Conservation (phyloP, 2,329 filamentous ascomycete species). For the Pseudogymnoascus sp. region DNA sequence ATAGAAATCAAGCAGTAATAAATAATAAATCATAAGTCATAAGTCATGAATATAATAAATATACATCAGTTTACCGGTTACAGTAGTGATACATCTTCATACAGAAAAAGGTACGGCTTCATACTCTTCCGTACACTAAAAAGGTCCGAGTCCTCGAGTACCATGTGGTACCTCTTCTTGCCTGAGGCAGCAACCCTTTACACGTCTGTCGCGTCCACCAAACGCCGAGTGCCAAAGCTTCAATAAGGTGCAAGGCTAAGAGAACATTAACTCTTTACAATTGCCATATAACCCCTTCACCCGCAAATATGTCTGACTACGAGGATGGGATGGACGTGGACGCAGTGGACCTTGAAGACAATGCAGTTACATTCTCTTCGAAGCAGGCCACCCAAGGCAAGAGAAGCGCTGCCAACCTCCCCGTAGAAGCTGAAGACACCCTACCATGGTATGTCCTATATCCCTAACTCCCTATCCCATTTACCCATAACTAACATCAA, state of each 20-base stretch:
- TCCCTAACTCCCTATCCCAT: neutral
- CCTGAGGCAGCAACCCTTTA: neutral
- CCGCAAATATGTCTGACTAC: conserved; percentile 42
- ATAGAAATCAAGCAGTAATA: neutral
- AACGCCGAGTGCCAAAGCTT: neutral
- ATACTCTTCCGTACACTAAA: neutral
- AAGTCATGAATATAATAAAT: neutral
- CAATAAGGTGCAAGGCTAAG: neutral
- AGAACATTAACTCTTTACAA: neutral
- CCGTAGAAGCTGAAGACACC: conserved; percentile 87
- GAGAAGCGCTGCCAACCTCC: conserved; percentile 82
- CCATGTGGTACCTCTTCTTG: neutral
- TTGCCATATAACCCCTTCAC: neutral
- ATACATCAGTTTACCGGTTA: neutral
- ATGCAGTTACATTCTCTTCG: conserved; percentile 60
- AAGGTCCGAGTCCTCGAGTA: neutral
- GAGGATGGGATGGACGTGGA: conserved; percentile 65
- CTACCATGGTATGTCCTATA: conserved; percentile 65
- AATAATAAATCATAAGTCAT: neutral
- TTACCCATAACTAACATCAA: neutral
- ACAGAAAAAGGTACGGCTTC: neutral
- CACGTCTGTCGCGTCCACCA: conserved; percentile 4
- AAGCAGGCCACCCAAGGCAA: conserved; percentile 75
- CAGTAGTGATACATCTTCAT: neutral
- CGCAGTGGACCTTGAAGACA: conserved; percentile 34